Evolutionary conservation across 331 rosid species (phyloP), one percentile per base, ranked within the genome.

Genomic region (Arachis monticola): DNA sequence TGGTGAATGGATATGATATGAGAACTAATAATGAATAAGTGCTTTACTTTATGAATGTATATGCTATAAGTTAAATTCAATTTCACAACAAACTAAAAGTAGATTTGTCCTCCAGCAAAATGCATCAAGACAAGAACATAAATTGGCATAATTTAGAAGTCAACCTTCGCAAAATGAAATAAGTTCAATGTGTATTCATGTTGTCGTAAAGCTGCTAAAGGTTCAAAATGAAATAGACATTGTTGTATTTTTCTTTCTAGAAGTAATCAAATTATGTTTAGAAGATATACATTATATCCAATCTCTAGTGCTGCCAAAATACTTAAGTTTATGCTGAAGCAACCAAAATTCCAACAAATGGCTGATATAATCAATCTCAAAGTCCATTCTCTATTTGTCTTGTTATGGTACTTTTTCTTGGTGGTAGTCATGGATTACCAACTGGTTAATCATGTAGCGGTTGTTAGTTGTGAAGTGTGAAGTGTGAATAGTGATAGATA

Each of bases 21-120:
- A 76, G 71, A 79, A 69, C 45, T 56, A 31, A 17, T 17, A 17
- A 74, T 75, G 64, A 83, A 79, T 75, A 75, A 75, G 10, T 44
- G 12, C 22, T 56, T 55, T 55, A 44, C 8, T 5, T 44, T 44
- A 44, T 44, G 8, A 44, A 44, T 5, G 47, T 44, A 44, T 7
- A 8, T 5, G 2, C 13, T 31, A 62, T 2, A 38, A 62, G 31
- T 38, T 62, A 38, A 62, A 32, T 62, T 40, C 30, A 62, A 40
- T 40, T 38, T 12, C 50, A 38, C 50, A 12, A 11, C 67, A 62
- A 62, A 38, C 4, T 11, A 10, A 13, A 1, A 3, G 12, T 51
- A 17, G 22, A 17, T 17, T 17, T 17, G 22, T 17, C 22, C 22
- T 17, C 22, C 22, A 17, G 22, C 22, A 17, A 17, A 17, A 17